Evolutionary conservation across 2,329 filamentous ascomycete species (phyloP).

Genomic region (Madurella mycetomatis): DNA sequence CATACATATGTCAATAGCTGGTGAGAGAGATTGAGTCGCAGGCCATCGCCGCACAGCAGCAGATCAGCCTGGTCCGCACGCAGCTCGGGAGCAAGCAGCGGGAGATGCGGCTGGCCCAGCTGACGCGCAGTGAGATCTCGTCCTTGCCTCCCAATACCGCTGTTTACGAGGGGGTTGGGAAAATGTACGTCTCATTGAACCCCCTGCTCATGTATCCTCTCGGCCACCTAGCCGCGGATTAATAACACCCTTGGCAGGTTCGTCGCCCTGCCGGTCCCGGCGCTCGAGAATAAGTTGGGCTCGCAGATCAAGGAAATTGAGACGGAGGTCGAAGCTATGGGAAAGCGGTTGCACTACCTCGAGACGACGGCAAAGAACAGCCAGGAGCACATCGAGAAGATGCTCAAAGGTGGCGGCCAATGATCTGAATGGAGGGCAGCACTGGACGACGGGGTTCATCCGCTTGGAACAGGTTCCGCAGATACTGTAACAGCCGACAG

Average conservation of each 20-base stretch:
- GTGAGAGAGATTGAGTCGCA: conserved; percentile 92
- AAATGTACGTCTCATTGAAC: conserved; percentile 64
- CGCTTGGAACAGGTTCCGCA: too few species aligned
- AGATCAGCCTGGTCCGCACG: conserved; percentile 78
- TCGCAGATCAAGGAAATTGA: conserved; percentile 71
- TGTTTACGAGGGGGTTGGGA: conserved; percentile 92
- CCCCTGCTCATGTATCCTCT: background rate
- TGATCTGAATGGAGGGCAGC: conserved; percentile 9
- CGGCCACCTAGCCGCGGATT: background rate
- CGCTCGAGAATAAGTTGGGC: conserved; percentile 71
- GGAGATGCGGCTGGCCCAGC: conserved; percentile 80
- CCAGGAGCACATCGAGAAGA: conserved; percentile 82
- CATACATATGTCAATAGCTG: conserved; percentile 51
- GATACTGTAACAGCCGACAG: too few species aligned
- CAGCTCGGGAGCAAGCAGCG: conserved; percentile 83
- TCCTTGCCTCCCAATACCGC: conserved; percentile 69
- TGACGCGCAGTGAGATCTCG: conserved; percentile 81
- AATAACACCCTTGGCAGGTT: conserved; percentile 59
- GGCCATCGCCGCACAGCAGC: conserved; percentile 82
- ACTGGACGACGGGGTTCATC: background rate
- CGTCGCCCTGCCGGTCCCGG: conserved; percentile 67
- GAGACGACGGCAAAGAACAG: conserved; percentile 96
- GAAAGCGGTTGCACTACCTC: conserved; percentile 86
- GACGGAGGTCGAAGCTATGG: conserved; percentile 71
- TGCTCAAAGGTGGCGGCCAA: conserved; percentile 55